A percentile compares a stretch with the other conserved stretches of the same genome.
phyloP scores from a whole-genome alignment of 345 rosid genomes.

The Toxicodendron radicans region DNA sequence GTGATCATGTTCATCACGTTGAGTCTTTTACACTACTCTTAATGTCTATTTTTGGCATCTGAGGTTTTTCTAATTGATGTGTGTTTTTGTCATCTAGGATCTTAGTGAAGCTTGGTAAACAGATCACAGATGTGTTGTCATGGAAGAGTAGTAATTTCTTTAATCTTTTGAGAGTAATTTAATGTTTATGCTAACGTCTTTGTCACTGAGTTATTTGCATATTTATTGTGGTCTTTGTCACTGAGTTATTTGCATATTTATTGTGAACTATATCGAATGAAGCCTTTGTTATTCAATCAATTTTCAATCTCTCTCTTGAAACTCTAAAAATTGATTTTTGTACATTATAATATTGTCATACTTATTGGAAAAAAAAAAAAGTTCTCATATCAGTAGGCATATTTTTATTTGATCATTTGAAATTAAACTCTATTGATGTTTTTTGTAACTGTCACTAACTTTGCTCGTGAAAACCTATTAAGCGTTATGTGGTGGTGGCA shows the following conservation, averaged over 20 bases:
- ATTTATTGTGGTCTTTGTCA: constrained; percentile 12
- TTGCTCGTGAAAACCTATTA: not conserved
- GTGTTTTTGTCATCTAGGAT: constrained; percentile 51
- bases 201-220: constrained; percentile 19
- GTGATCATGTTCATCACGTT: constrained; percentile 19
- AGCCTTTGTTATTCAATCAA: not conserved
- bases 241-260: constrained; percentile 11
- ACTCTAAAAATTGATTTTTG: not conserved
- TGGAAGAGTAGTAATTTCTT: constrained; percentile 53
- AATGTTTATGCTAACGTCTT: constrained; percentile 18
- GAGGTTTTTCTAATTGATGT: constrained; percentile 37
- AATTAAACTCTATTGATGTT: not conserved
- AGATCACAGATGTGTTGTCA: constrained; percentile 46
- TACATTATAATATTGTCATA: not conserved
- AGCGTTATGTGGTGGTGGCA: not conserved
- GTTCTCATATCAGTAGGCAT: not conserved
- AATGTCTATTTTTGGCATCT: constrained; percentile 18
- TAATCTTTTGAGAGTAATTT: constrained; percentile 35
- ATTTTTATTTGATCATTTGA: not conserved
- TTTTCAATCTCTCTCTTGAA: not conserved
- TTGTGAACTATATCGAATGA: constrained; percentile 9
- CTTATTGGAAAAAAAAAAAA: not conserved
- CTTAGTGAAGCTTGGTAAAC: constrained; percentile 56
- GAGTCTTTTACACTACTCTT: not conserved
- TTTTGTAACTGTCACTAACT: not conserved